phyloP scores from a whole-genome alignment of 2,329 filamentous ascomycete genomes.

The Aureobasidium sp. region DNA sequence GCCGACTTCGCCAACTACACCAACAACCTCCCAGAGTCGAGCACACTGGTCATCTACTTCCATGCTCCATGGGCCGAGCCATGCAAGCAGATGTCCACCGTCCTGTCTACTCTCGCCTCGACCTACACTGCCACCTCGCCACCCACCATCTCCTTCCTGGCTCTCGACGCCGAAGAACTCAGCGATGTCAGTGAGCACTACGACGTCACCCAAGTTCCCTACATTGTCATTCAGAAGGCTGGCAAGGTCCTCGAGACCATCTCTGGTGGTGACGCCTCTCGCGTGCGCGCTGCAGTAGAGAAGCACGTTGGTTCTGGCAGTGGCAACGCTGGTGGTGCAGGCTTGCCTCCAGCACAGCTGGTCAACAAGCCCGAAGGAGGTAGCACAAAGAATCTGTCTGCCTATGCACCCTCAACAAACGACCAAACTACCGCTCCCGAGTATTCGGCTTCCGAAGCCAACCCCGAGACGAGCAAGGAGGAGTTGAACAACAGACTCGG shows the following conservation, averaged over 20 bases:
- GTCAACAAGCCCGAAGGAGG: constrained; percentile 35
- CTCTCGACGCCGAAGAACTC: constrained; percentile 89
- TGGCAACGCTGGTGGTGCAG: constrained; percentile 27
- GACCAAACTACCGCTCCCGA: constrained; percentile 41
- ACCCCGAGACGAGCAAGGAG: constrained; percentile 55
- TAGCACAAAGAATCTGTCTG: constrained; percentile 31
- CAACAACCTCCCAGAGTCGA: constrained; percentile 46
- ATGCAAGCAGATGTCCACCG: constrained; percentile 85
- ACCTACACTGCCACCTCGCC: constrained; percentile 67
- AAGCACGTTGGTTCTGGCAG: constrained; percentile 53
- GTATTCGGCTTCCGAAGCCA: constrained; percentile 31
- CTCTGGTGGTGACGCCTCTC: constrained; percentile 79
- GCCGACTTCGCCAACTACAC: constrained; percentile 64
- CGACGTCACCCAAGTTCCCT: constrained; percentile 90
- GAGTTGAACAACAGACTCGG: constrained; percentile 72
- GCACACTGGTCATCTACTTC: constrained; percentile 71
- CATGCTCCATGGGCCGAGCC: constrained; percentile 95
- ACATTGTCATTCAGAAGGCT: constrained; percentile 72
- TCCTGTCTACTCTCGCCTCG: constrained; percentile 75
- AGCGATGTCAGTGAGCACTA: constrained; percentile 86
- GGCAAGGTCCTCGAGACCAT: constrained; percentile 73
- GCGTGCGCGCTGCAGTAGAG: constrained; percentile 80
- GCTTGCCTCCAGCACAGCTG: constrained; percentile 33
- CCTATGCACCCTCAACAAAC: constrained; percentile 34
- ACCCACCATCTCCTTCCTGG: constrained; percentile 68